Evolutionary conservation across 1,284 basidiomycete genomes (phyloP).

Genomic region (Inonotus obliquus): DNA sequence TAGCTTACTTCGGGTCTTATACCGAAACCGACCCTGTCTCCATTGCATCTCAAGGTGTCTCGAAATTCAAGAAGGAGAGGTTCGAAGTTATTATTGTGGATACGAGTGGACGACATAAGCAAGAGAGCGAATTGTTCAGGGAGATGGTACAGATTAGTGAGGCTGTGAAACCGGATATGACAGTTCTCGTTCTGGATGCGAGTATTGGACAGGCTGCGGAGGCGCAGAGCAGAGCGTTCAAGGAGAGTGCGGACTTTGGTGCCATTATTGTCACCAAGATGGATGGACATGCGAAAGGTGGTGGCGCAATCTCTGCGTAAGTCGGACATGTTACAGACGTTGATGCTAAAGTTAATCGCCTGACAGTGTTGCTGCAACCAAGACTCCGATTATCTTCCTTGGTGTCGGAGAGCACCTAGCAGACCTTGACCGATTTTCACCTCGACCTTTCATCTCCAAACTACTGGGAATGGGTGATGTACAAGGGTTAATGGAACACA

Average conservation of each 20-base stretch:
- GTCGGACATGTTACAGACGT: conserved; percentile 30
- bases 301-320: conserved; percentile 98
- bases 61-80: conserved; percentile 95
- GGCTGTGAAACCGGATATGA: conserved; percentile 93
- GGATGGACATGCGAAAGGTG: conserved; percentile 99
- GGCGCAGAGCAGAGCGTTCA: conserved; percentile 94
- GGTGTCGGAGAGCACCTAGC: conserved; percentile 97
- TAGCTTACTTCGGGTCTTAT: conserved; percentile 98
- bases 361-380: conserved; percentile 89
- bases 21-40: conserved; percentile 98
- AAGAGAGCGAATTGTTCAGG: conserved; percentile 94
- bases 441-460: conserved; percentile 97
- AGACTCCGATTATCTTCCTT: conserved; percentile 98
- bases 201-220: conserved; percentile 97
- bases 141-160: conserved; percentile 98
- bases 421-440: conserved; percentile 94
- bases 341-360: conserved; percentile 17
- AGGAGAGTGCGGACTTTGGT: conserved; percentile 96
- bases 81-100: conserved; percentile 99
- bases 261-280: conserved; percentile 99
- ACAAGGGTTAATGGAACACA: conserved; percentile 95
- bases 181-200: conserved; percentile 84
- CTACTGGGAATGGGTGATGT: conserved; percentile 94
- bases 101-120: conserved; percentile 95
- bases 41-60: conserved; percentile 91